Evolutionary conservation across 176 grass and related monocot species (phyloP).

Genomic region (Cenchrus purpureus): DNA sequence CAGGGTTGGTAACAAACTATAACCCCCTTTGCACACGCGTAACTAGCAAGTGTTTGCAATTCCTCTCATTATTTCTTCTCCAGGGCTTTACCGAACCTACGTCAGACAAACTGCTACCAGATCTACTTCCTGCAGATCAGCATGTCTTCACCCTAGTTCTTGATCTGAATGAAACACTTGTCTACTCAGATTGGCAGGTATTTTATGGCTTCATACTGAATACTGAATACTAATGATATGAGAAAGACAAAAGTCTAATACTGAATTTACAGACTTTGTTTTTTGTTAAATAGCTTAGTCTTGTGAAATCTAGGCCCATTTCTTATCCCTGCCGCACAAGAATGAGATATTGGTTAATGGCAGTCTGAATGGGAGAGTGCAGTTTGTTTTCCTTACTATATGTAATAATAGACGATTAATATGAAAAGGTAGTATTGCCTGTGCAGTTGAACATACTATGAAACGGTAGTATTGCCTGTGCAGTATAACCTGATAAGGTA

Average conservation of each 20-base stretch:
- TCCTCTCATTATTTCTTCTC: conserved; percentile 7
- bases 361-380: neutral
- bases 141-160: conserved; percentile 88
- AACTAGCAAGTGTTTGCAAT: conserved; percentile 14
- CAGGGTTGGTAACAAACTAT: conserved; percentile 59
- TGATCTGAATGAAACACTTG: conserved; percentile 94
- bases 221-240: neutral
- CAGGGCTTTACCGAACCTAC: conserved; percentile 97
- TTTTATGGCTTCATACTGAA: neutral
- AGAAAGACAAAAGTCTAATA: neutral
- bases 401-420: neutral
- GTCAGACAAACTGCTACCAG: conserved; percentile 93
- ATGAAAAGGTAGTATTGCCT: neutral
- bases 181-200: conserved; percentile 95
- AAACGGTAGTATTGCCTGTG: neutral
- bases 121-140: conserved; percentile 70
- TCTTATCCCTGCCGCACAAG: neutral
- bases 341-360: neutral
- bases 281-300: neutral
- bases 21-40: conserved; percentile 4
- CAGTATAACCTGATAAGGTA: neutral
- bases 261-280: conserved; percentile 3
- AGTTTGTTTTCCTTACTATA: conserved; percentile 20
- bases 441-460: neutral
- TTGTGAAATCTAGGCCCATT: conserved; percentile 12